Base-by-base conservation (phyloP, 805 yeast genomes). In the Ogataea haglerorum region DNA sequence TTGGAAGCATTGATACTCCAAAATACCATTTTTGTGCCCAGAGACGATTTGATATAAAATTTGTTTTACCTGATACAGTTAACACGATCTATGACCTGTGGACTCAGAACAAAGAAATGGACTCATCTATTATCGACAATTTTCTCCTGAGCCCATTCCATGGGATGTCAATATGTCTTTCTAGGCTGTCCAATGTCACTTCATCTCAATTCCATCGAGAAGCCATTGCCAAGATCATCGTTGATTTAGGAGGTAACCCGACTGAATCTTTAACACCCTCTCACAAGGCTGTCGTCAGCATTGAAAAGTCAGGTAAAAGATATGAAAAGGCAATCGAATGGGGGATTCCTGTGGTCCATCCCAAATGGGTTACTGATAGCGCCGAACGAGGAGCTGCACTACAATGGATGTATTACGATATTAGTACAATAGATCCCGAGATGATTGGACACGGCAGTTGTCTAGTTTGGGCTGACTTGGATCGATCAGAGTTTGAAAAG, bases 1-100 rank as follows among this genome's bases (percentile, higher is more conserved):
- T 82, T 22, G 88, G 87, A 2, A 69, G 68, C 29, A 63, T 74
- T 21, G 63, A 69, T 41, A 77, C 84, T 0, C 80, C 75, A 19
- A 80, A 80, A 54, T 78, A 71, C 57, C 61, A 61, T 36, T 80
- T 68, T 53, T 70, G 77, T 40, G 70, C 77, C 1, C 62, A 67
- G 42, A 64, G 68, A 41, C 61, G 86, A 40, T 62, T 65, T 36
- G 90, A 85, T 60, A 70, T 87, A 23, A 59, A 58, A 30, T 78
- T 86, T 49, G 55, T 86, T 13, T 56, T 61, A 10, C 72, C 79
- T 0, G 67, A 69, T 2, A 60, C 73, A 6, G 63, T 85, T 6
- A 51, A 61, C 16, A 58, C 56, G 15, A 48, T 79, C 9, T 70
- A 79, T 49, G 63, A 65, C 12, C 58, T 60, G 5, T 84, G 88